A percentile compares a stretch with the other conserved stretches of the same genome.
Conservation (phyloP, 306 rosid species). For the Vigna mungo region DNA sequence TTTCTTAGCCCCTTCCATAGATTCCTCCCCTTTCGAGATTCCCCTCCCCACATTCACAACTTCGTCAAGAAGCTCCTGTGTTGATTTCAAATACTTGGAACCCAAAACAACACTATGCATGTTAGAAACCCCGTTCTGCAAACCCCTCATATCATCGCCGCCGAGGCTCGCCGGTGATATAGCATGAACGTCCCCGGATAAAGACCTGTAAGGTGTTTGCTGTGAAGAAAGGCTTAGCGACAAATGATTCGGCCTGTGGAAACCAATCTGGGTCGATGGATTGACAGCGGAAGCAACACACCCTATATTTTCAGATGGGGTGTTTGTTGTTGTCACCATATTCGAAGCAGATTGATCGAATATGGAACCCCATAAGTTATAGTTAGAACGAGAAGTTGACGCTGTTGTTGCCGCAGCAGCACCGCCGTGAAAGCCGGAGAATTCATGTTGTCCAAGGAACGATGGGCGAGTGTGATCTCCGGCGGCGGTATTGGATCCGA, state of each 20-base stretch:
- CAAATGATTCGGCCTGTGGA: slow-evolving; percentile 48
- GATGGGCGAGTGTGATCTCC: slow-evolving; percentile 19
- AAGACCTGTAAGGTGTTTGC: slow-evolving; percentile 42
- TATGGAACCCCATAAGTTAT: slow-evolving; percentile 53
- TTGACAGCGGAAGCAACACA: background rate
- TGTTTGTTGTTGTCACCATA: background rate
- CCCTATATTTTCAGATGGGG: background rate
- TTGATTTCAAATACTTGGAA: slow-evolving; percentile 67
- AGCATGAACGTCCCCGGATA: slow-evolving; percentile 48
- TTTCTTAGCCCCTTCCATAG: slow-evolving; percentile 26
- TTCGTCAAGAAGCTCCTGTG: slow-evolving; percentile 76
- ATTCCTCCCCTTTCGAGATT: slow-evolving; percentile 30
- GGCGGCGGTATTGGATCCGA: slow-evolving; percentile 42
- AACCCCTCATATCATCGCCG: slow-evolving; percentile 9
- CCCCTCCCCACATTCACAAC: slow-evolving; percentile 68
- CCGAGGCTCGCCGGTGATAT: slow-evolving; percentile 21
- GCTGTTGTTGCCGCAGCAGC: background rate
- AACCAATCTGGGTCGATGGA: background rate
- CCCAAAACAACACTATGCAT: slow-evolving; percentile 54
- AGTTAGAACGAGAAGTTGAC: slow-evolving; percentile 39
- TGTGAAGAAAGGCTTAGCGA: slow-evolving; percentile 73
- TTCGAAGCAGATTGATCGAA: slow-evolving; percentile 39
- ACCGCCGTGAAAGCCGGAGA: slow-evolving; percentile 41
- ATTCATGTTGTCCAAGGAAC: slow-evolving; percentile 39
- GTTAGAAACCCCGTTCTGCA: background rate